These are phyloP conservation scores for Stachybotrys chartarum DNA, from an alignment of 2,329 filamentous ascomycete genomes.

Conservation along the genomic window DNA sequence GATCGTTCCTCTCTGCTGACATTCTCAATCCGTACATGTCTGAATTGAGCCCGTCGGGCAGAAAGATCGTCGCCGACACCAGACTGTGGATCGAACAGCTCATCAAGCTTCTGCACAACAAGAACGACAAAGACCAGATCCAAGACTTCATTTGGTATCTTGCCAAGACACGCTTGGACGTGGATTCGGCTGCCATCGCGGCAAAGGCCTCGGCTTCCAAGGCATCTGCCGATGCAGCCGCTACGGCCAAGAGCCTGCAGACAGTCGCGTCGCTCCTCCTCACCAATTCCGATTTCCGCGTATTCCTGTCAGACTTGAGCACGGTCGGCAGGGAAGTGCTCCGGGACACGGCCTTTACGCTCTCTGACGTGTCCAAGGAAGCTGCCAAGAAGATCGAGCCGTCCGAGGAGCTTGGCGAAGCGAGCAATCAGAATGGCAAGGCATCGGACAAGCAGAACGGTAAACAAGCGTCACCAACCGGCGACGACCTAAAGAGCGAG, in stretches of 20 bases:
- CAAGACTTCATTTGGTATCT: slow-evolving; percentile 90
- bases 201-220: slow-evolving; percentile 19
- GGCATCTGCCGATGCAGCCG: slow-evolving; percentile 24
- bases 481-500: slow-evolving; percentile 56
- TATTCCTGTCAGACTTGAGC: slow-evolving; percentile 75
- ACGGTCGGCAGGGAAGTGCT: slow-evolving; percentile 79
- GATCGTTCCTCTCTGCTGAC: slow-evolving; percentile 70
- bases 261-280: slow-evolving; percentile 80
- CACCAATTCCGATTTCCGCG: slow-evolving; percentile 83
- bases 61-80: slow-evolving; percentile 61
- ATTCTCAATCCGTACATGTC: slow-evolving; percentile 63
- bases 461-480: slow-evolving; percentile 35
- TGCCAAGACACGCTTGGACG: slow-evolving; percentile 57
- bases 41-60: slow-evolving; percentile 71
- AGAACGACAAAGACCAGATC: slow-evolving; percentile 78
- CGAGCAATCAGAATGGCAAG: slow-evolving; percentile 25
- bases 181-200: slow-evolving; percentile 21
- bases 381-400: slow-evolving; percentile 69
- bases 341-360: slow-evolving; percentile 72
- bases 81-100: slow-evolving; percentile 72
- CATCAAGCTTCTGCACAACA: slow-evolving; percentile 73
- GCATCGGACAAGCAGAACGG: not conserved
- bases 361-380: slow-evolving; percentile 69
- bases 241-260: slow-evolving; percentile 67
- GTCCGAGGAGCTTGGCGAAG: slow-evolving; percentile 50